phyloP scores from a whole-genome alignment of 768 basidiomycete genomes.

The Lyophyllum decastes region DNA sequence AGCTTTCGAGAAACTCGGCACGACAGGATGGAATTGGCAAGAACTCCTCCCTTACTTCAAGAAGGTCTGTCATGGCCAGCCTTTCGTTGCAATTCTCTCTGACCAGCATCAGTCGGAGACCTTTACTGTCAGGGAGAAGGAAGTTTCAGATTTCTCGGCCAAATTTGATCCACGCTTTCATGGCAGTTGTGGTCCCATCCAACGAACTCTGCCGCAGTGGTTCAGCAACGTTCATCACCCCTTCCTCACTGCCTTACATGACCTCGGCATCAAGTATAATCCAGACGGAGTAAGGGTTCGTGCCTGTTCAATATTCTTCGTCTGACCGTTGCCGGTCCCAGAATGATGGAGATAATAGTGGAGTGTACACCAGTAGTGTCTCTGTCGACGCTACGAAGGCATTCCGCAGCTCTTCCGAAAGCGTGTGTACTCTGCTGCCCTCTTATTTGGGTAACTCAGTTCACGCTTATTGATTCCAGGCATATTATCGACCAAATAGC shows the following conservation, averaged over 20 bases:
- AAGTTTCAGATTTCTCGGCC: not conserved
- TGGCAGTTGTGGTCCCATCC: constrained; percentile 1
- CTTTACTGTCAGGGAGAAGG: not conserved
- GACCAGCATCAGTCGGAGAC: not conserved
- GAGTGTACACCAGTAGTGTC: not conserved
- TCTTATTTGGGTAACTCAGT: not conserved
- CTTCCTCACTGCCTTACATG: not conserved
- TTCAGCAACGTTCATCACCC: not conserved
- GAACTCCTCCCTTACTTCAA: constrained; percentile 2
- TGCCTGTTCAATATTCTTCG: not conserved
- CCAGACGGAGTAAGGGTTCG: not conserved
- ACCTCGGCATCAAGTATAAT: not conserved
- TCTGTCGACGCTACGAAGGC: not conserved
- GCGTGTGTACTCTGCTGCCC: not conserved
- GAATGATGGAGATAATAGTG: constrained; percentile 3
- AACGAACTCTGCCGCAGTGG: not conserved
- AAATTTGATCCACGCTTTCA: not conserved
- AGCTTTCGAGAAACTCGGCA: constrained; percentile 1
- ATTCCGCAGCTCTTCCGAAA: constrained; percentile 4
- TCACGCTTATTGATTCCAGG: not conserved
- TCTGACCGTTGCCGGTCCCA: not conserved
- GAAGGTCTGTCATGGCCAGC: not conserved
- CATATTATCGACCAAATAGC: constrained; percentile 14
- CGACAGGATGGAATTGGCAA: not conserved
- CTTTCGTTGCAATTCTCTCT: not conserved